Evolutionary conservation across 106 monocot species (phyloP), one percentile per base, ranked within the genome.

Genomic region (Acanthochlamys bracteata): DNA sequence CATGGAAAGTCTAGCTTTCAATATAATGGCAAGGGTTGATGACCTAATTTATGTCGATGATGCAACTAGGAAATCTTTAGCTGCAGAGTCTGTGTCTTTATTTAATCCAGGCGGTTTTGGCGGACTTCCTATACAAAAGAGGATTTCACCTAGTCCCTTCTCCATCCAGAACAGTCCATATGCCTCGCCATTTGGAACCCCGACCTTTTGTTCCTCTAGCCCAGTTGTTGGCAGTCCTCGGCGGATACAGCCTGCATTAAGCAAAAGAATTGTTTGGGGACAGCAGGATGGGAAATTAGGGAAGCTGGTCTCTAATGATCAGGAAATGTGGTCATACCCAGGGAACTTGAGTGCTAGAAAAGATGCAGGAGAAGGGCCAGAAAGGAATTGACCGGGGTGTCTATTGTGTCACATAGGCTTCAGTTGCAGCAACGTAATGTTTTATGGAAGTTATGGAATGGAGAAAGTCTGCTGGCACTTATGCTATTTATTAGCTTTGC

Each of bases 1-100:
- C 14, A 81, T 86, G 83, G 98, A 99, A 71, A 92, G 88, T 60
- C 59, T 99, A 68, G 92, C 98, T 15, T 99, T 99, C 75, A 99
- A 92, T 71, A 83, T 99, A 59, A 86, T 99, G 27, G 98, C 98
- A 24, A 80, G 98, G 41, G 89, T 99, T 17, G 98, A 99, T 49
- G 98, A 99, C 74, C 65, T 99, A 14, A 78, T 99, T 7, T 92
- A 81, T 64, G 98, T 89, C 2, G 98, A 99, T 53, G 89, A 99
- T 69, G 76, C 85, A 25, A 86, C 79, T 24, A 99, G 80, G 75
- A 88, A 64, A 26, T 77, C 60, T 49, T 41, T 63, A 12, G 76
- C 66, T 23, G 21, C 76, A 13, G 92, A 83, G 41, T 14, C 70
- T 19, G 71, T 63, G 6, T 71, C 78, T 13, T 59, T 83, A 45